Evolutionary conservation across 805 yeast genomes (phyloP).

Genomic region (Candida boleticola): DNA sequence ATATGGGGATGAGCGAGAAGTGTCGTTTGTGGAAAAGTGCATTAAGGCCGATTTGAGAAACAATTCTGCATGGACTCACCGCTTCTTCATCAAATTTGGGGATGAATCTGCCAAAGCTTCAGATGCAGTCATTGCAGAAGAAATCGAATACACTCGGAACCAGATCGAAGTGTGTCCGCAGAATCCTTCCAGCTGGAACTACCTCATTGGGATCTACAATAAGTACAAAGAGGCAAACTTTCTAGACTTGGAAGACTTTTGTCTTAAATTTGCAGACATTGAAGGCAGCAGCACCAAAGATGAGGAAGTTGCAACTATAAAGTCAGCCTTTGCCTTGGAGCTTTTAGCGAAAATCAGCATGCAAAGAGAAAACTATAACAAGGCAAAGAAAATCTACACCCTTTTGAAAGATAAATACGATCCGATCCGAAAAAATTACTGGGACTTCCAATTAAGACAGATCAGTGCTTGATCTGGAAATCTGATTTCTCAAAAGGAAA

Average conservation of each 20-base stretch:
- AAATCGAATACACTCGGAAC: slow-evolving; percentile 49
- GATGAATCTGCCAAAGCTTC: slow-evolving; percentile 12
- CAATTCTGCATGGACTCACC: slow-evolving; percentile 91
- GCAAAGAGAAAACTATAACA: slow-evolving; percentile 20
- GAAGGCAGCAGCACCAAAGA: slow-evolving; percentile 10
- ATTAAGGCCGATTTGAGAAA: slow-evolving; percentile 70
- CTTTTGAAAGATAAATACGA: slow-evolving; percentile 54
- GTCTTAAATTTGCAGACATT: slow-evolving; percentile 37
- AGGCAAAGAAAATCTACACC: slow-evolving; percentile 46
- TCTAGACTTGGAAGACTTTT: slow-evolving; percentile 33
- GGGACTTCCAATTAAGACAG: slow-evolving; percentile 47
- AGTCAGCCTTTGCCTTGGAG: slow-evolving; percentile 65
- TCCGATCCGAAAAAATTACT: slow-evolving; percentile 60
- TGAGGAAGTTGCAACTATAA: slow-evolving; percentile 21
- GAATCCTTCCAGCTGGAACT: slow-evolving; percentile 86
- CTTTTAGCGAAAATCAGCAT: slow-evolving; percentile 51
- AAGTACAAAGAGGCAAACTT: slow-evolving; percentile 15
- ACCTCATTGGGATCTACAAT: slow-evolving; percentile 57
- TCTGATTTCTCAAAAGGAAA: slow-evolving; percentile 1
- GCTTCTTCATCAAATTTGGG: slow-evolving; percentile 56
- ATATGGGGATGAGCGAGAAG: slow-evolving; percentile 45
- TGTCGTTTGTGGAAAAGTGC: slow-evolving; percentile 46
- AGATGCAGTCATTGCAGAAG: slow-evolving; percentile 33
- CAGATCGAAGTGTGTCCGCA: slow-evolving; percentile 66
- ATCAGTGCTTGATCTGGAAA: slow-evolving; percentile 7